phyloP scores from a whole-genome alignment of 768 basidiomycete species.

The Tylopilus sp. region DNA sequence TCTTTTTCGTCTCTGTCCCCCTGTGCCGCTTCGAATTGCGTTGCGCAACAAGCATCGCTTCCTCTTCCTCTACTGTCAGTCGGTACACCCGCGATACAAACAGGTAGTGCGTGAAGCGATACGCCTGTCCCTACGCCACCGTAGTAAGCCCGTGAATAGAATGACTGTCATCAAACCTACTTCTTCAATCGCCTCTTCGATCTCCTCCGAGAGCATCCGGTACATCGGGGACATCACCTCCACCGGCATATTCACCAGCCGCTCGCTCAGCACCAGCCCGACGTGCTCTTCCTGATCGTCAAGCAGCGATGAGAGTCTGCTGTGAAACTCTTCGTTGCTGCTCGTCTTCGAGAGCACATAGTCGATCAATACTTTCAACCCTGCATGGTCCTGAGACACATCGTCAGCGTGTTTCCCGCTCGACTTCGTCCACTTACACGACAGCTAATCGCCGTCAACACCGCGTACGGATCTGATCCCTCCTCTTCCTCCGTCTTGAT shows the following conservation, averaged over 20 bases:
- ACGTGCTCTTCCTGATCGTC: conserved; percentile 37
- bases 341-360: conserved; percentile 68
- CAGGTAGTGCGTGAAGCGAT: conserved; percentile 68
- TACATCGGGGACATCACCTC: conserved; percentile 93
- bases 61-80: conserved; percentile 65
- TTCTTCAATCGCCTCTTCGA: conserved; percentile 66
- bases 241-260: conserved; percentile 93
- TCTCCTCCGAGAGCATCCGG: conserved; percentile 79
- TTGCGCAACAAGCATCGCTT: conserved; percentile 40
- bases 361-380: conserved; percentile 62
- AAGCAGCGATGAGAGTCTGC: conserved; percentile 46
- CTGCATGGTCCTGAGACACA: conserved; percentile 57
- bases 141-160: background rate
- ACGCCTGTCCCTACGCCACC: conserved; percentile 49
- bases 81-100: conserved; percentile 79
- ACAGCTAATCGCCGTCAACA: conserved; percentile 82
- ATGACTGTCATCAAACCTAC: conserved; percentile 37
- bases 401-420: background rate
- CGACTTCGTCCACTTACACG: conserved; percentile 42
- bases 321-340: conserved; percentile 46
- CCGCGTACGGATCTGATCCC: conserved; percentile 72
- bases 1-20: conserved; percentile 17
- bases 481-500: conserved; percentile 74
- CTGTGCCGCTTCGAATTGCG: conserved; percentile 40
- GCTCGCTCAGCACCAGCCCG: conserved; percentile 82